A percentile compares a stretch with the other conserved stretches of the same genome.
Evolutionary conservation across 768 basidiomycete species (phyloP).

Genomic region (Pleurotus giganteus): DNA sequence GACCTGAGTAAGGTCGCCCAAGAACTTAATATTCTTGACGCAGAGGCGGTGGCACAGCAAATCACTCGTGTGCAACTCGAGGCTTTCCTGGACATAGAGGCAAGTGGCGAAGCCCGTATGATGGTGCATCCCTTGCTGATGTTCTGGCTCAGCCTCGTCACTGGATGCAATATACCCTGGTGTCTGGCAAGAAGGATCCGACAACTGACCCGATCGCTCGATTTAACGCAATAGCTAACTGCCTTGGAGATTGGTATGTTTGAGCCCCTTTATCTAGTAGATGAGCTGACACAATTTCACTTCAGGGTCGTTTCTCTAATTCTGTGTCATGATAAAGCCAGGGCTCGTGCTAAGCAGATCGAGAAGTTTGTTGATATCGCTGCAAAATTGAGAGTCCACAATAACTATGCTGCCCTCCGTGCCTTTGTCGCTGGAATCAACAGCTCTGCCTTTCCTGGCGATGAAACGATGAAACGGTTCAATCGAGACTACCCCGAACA

Average conservation of each 20-base stretch:
- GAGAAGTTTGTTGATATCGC: slow-evolving; percentile 90
- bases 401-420: slow-evolving; percentile 92
- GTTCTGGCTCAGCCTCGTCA: slow-evolving; percentile 70
- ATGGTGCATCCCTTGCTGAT: slow-evolving; percentile 9
- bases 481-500: slow-evolving; percentile 62
- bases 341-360: slow-evolving; percentile 73
- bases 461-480: slow-evolving; percentile 74
- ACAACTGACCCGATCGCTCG: slow-evolving; percentile 68
- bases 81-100: slow-evolving; percentile 75
- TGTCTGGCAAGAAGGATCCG: slow-evolving; percentile 61
- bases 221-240: slow-evolving; percentile 78
- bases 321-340: slow-evolving; percentile 79
- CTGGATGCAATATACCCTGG: slow-evolving; percentile 79
- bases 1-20: slow-evolving; percentile 59
- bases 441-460: slow-evolving; percentile 73
- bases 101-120: slow-evolving; percentile 28
- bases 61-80: slow-evolving; percentile 74
- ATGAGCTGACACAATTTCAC: slow-evolving; percentile 1
- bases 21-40: slow-evolving; percentile 54
- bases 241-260: slow-evolving; percentile 77
- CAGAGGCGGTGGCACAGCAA: slow-evolving; percentile 77
- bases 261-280: not conserved
- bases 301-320: slow-evolving; percentile 89
- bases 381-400: slow-evolving; percentile 70
- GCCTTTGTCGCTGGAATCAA: slow-evolving; percentile 95